These are phyloP conservation scores for Globisporangium rhizosaccharum DNA, from an alignment of 352 stramenopile species.

Conservation along the genomic window DNA sequence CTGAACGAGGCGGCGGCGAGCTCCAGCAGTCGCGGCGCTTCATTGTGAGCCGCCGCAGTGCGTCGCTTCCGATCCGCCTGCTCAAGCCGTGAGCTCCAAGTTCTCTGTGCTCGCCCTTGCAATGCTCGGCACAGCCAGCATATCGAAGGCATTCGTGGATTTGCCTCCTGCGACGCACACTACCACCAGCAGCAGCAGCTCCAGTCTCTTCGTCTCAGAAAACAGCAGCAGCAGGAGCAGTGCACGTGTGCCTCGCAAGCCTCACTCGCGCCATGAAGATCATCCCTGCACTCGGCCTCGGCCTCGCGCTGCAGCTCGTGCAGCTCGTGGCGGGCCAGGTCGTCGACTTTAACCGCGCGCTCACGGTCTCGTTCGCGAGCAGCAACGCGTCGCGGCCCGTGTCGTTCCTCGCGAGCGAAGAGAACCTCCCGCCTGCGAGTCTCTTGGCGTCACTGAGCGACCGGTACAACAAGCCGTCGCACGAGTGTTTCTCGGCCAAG, in stretches of 20 bases:
- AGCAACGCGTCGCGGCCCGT: slow-evolving; percentile 1
- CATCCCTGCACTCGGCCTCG: slow-evolving; percentile 6
- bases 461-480: slow-evolving; percentile 4
- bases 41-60: no score
- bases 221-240: no score
- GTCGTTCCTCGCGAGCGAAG: slow-evolving; percentile 17
- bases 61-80: no score
- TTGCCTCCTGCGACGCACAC: slow-evolving; percentile 3
- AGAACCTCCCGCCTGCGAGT: slow-evolving; percentile 4
- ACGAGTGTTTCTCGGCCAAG: slow-evolving; percentile 2
- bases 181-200: background rate
- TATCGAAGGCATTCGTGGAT: background rate
- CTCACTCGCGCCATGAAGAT: slow-evolving; percentile 10
- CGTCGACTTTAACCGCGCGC: slow-evolving; percentile 21
- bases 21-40: no score
- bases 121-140: no score
- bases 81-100: no score
- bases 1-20: no score
- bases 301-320: slow-evolving; percentile 6
- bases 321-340: slow-evolving; percentile 9
- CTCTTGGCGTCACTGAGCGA: slow-evolving; percentile 6
- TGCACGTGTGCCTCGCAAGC: background rate
- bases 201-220: background rate
- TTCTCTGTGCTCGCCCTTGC: no score
- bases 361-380: slow-evolving; percentile 9